phyloP scores from a whole-genome alignment of 768 basidiomycete genomes.

The Boletus insuetus region DNA sequence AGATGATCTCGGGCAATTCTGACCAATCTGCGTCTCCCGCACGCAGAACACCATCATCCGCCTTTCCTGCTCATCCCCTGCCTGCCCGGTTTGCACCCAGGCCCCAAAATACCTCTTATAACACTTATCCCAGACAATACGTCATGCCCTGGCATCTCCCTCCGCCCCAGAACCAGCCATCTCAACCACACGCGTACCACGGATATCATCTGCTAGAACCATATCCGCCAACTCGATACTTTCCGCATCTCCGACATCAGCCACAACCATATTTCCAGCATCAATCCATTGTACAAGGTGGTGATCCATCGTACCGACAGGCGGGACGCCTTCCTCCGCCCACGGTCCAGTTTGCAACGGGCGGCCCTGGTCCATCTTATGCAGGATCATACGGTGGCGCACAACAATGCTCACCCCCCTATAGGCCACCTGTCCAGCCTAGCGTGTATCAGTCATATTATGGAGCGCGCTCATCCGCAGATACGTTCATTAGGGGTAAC shows the following conservation, averaged over 20 bases:
- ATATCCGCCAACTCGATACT: conserved; percentile 40
- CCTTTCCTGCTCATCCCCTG: conserved; percentile 23
- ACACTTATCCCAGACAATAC: conserved; percentile 45
- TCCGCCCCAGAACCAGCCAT: conserved; percentile 28
- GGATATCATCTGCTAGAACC: conserved; percentile 35
- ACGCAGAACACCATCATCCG: conserved; percentile 2
- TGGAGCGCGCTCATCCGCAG: conserved; percentile 28
- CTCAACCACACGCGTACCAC: conserved; percentile 33
- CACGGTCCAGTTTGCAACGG: conserved; percentile 23
- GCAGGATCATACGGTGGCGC: conserved; percentile 20
- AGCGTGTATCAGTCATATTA: conserved; percentile 51
- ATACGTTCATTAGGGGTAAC: conserved; percentile 27
- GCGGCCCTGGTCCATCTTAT: conserved; percentile 16
- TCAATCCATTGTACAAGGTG: conserved; percentile 33
- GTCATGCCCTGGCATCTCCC: conserved; percentile 43
- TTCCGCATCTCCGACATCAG: conserved; percentile 35
- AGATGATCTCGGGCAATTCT: background rate
- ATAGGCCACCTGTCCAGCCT: conserved; percentile 30
- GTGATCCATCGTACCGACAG: conserved; percentile 26
- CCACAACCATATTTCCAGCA: conserved; percentile 41
- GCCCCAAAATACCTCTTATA: conserved; percentile 33
- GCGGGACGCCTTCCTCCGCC: conserved; percentile 17
- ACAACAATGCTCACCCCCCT: conserved; percentile 17
- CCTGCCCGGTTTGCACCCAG: conserved; percentile 24
- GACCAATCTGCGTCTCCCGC: background rate